phyloP scores from a whole-genome alignment of 2,329 filamentous ascomycete genomes.

The Venturia nashicola region DNA sequence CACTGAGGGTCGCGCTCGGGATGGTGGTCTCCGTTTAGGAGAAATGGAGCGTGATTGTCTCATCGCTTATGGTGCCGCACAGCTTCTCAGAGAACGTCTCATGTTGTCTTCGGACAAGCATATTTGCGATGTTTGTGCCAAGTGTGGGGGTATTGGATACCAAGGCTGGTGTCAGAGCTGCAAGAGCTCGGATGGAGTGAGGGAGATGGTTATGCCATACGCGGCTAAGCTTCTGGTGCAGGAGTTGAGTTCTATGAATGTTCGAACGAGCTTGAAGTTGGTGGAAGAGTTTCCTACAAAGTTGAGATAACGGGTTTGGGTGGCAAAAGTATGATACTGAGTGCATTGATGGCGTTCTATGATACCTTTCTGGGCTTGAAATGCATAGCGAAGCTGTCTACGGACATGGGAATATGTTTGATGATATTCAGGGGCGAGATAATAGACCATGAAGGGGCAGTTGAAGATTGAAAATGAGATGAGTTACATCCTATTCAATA shows the following conservation, averaged over 20 bases:
- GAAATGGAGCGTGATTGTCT: conserved; percentile 99
- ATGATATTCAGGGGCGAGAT: neutral
- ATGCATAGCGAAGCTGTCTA: neutral
- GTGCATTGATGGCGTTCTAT: neutral
- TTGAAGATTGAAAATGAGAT: too few relatives aligned
- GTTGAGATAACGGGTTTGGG: neutral
- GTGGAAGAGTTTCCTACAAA: conserved; percentile 74
- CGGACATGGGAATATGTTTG: neutral
- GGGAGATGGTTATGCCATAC: conserved; percentile 93
- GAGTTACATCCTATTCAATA: too few relatives aligned
- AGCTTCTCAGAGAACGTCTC: conserved; percentile 80
- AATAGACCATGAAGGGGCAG: neutral
- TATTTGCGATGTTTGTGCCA: conserved; percentile 85
- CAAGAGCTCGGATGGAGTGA: conserved; percentile 69
- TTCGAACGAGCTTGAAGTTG: conserved; percentile 81
- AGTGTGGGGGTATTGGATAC: conserved; percentile 90
- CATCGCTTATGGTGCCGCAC: conserved; percentile 90
- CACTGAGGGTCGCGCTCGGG: conserved; percentile 85
- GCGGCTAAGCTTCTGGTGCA: conserved; percentile 93
- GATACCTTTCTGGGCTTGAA: neutral
- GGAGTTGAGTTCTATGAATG: conserved; percentile 96
- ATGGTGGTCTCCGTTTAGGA: conserved; percentile 83
- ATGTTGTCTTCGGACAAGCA: conserved; percentile 93
- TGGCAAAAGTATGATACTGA: neutral
- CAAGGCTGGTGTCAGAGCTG: conserved; percentile 91